Evolutionary conservation across 139 green algal species (phyloP).

Genomic region (Nannochloris sp.): DNA sequence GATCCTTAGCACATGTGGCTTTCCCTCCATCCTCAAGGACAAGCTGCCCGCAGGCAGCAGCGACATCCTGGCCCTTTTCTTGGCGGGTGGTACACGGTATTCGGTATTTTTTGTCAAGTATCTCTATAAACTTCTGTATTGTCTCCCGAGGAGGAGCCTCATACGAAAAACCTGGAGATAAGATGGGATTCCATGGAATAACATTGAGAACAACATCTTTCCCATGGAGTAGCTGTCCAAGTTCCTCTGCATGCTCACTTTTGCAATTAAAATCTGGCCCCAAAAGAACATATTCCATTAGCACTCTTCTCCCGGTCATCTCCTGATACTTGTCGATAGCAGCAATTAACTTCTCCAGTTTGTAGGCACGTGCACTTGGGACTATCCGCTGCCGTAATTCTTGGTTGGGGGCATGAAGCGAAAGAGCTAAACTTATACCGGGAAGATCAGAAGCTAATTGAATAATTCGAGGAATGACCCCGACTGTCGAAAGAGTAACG

Average conservation of each 20-base stretch:
- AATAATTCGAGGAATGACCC: slow-evolving; percentile 65
- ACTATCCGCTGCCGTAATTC: slow-evolving; percentile 79
- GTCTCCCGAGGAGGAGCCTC: slow-evolving; percentile 34
- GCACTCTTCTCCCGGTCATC: slow-evolving; percentile 45
- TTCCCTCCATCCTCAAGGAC: slow-evolving; percentile 42
- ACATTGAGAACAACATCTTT: slow-evolving; percentile 71
- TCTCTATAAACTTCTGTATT: slow-evolving; percentile 50
- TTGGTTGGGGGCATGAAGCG: slow-evolving; percentile 82
- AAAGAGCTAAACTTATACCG: slow-evolving; percentile 83
- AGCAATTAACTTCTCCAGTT: slow-evolving; percentile 68
- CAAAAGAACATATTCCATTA: slow-evolving; percentile 96
- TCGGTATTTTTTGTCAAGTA: slow-evolving; percentile 58
- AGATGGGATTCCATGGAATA: slow-evolving; percentile 87
- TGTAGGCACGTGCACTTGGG: slow-evolving; percentile 77
- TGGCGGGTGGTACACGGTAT: slow-evolving; percentile 72
- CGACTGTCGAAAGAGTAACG: slow-evolving; percentile 89
- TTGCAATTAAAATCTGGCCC: slow-evolving; percentile 69
- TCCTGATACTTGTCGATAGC: slow-evolving; percentile 68
- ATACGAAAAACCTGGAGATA: slow-evolving; percentile 40
- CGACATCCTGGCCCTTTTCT: slow-evolving; percentile 73
- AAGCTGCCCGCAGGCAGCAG: slow-evolving; percentile 80
- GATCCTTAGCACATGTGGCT: not conserved
- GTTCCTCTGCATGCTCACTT: slow-evolving; percentile 61
- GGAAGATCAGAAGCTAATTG: slow-evolving; percentile 71
- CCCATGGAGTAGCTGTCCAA: slow-evolving; percentile 56